Evolutionary conservation across 1,139 yeast genomes (phyloP).

Genomic region (Candida sanyaensis): DNA sequence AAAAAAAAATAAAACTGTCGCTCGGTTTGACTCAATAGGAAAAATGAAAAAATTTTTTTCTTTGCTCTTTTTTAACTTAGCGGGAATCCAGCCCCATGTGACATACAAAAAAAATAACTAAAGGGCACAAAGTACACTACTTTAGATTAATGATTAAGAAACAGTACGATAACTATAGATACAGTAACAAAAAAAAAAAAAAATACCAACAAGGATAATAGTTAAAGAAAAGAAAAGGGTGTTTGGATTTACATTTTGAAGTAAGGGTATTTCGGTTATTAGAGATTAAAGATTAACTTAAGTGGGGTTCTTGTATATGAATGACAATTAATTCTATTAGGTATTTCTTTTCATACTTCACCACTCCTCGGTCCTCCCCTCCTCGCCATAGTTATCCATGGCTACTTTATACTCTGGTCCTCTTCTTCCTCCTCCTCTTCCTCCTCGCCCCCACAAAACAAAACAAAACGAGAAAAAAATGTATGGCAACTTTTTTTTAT

Average conservation of each 20-base stretch:
- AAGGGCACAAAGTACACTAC: neutral
- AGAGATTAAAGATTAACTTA: too few relatives aligned
- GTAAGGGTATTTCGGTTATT: too few relatives aligned
- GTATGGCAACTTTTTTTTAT: neutral
- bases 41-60: too few relatives aligned
- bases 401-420: neutral
- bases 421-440: too few relatives aligned
- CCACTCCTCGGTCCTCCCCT: neutral
- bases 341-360: too few relatives aligned
- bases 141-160: too few relatives aligned
- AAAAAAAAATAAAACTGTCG: neutral
- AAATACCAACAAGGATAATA: too few relatives aligned
- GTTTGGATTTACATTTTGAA: too few relatives aligned
- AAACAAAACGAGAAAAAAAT: neutral
- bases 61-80: neutral
- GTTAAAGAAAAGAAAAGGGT: too few relatives aligned
- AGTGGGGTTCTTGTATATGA: too few relatives aligned
- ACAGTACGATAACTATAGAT: neutral
- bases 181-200: too few relatives aligned
- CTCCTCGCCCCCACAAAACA: neutral
- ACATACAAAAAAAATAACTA: neutral
- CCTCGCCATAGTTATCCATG: conserved; percentile 3
- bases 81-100: conserved; percentile 5
- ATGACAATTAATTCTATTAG: too few relatives aligned
- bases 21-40: neutral